Evolutionary conservation across 163 green algal species (phyloP), one percentile per base, ranked within the genome.

Genomic region (Scenedesmus sp.): DNA sequence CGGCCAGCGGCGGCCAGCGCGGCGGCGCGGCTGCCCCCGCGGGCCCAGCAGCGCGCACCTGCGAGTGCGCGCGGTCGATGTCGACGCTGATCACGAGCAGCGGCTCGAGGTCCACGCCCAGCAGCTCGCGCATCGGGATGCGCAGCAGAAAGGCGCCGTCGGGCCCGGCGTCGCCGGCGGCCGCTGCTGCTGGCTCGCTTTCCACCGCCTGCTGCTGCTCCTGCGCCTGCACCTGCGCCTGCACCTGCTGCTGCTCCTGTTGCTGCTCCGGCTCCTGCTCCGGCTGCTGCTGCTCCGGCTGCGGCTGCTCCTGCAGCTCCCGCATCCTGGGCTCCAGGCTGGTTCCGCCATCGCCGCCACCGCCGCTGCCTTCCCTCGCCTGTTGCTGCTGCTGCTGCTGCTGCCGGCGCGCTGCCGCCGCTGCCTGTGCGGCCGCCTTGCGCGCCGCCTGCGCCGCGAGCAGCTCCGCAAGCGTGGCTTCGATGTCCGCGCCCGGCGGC

Each of bases 41-140:
- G n/a, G n/a, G n/a, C n/a, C n/a, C n/a, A n/a, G n/a, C n/a, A n/a
- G n/a, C n/a, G n/a, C n/a, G 1, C 53, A 81, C 74, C 74, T 73
- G 36, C 1, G 50, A 62, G 15, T 39, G 24, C 17, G 9, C 42
- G 11, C 44, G 28, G 33, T 83, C 63, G 17, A 77, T 64, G 56
- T 83, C 64, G 6, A 83, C 75, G 18, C 63, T 36, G 2, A 83
- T 42, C 2, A 77, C 64, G 29, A 83, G 56, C 36, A 70, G 64
- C 3, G 65, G 64, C 56, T 70, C 56, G 6, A 83, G 24, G 17
- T 77, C 75, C 34, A 83, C 28, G 0, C 75, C 75, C 64, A 83
- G 15, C 4, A 83, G 33, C 9, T 83, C 75, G 18, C 31, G 44
- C 64, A 83, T 56, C 13, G 75, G 75, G 5, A 83, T 56, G 13